Evolutionary conservation across 257 asterid genomes (phyloP), one percentile per base, ranked within the genome.

Genomic region (Eustoma russellianum): DNA sequence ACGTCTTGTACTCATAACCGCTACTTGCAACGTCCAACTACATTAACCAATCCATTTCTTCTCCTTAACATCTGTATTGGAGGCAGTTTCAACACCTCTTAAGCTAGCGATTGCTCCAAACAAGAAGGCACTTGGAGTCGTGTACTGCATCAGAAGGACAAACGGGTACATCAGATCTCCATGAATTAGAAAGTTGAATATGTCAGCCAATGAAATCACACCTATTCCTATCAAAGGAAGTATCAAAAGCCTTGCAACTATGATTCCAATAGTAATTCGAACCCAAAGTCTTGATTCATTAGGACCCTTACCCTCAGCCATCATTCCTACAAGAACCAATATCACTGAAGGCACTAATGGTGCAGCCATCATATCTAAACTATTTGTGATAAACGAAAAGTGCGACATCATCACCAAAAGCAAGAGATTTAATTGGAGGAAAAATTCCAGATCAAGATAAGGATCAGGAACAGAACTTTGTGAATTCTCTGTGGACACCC

Each of bases 311-410:
- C 96, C 98, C 76, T 91, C 97, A 5, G 95, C 95, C 14, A 91
- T 77, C 94, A 83, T 91, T 59, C 95, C 98, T 62, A 97, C 98
- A 19, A 91, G 89, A 66, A 83, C 70, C 40, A 91, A 79, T 92
- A 91, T 38, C 7, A 91, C 94, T 4, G 90, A 80, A n/a, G 98
- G 98, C 59, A 87, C 95, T 86, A 87, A 78, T 7, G 98, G 86
- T 35, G 78, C 81, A 17, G 94, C 98, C 74, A 87, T 50, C 30
- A 91, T 87, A 15, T 82, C 94, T 48, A 84, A 59, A 70, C 97
- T 87, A 63, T 87, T 94, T 0, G 94, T 79, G 34, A 91, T 51
- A 67, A 91, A 87, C 2, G 74, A 57, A n/a, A 53, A 91, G 94
- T 12, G 93, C 84, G 0, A 92, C 97, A 43, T 77, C 77, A 3